Conservation (phyloP, 352 stramenopile species). For the Phytophthora macrochlamydospora region DNA sequence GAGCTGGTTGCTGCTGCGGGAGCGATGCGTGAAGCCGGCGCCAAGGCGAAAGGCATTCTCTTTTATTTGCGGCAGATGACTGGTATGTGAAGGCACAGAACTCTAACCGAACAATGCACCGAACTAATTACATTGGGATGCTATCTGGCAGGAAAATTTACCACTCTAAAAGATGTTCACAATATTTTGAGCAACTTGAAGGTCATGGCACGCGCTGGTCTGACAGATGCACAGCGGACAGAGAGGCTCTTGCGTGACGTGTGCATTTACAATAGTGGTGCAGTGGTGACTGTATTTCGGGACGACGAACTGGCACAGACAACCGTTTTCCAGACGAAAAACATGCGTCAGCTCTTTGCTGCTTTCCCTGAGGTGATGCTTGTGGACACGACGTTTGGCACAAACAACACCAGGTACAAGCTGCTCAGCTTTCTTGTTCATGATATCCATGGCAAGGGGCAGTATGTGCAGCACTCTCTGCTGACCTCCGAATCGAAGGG, state of each 20-base stretch:
- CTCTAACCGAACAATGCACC: neutral
- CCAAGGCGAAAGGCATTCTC: conserved; percentile 3
- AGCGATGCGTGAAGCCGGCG: conserved; percentile 1
- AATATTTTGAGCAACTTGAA: neutral
- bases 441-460: conserved; percentile 15
- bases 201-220: neutral
- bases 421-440: conserved; percentile 16
- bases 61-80: conserved; percentile 1
- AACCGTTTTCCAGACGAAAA: conserved; percentile 9
- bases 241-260: neutral
- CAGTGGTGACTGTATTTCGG: neutral
- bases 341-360: conserved; percentile 16
- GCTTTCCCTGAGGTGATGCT: conserved; percentile 21
- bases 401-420: conserved; percentile 25
- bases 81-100: neutral
- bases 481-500: conserved; percentile 8
- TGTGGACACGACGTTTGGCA: conserved; percentile 14
- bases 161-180: conserved; percentile 1
- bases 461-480: conserved; percentile 21
- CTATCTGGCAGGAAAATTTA: neutral
- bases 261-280: neutral
- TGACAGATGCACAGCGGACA: neutral
- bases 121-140: neutral
- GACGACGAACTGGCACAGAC: neutral
- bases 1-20: neutral